Base-by-base conservation (phyloP, 192 early-diverging fungal species). In the Haplosporangium gracile region DNA sequence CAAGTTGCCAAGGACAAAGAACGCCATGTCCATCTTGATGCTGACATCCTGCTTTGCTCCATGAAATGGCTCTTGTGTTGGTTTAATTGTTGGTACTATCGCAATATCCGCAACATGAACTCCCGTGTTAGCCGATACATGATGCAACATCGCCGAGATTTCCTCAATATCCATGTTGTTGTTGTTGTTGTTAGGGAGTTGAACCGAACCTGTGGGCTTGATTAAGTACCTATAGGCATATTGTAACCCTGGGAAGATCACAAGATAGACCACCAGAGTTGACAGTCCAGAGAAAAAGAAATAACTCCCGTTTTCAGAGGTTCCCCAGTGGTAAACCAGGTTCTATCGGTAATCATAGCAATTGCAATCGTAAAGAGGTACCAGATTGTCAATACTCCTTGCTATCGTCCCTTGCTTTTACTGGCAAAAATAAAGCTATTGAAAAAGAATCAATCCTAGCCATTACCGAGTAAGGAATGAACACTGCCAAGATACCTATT, bases 381-480 rank as follows among this genome's bases (percentile, higher is more conserved):
- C 26, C 60, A 65, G 60, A 26, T 72, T 45, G 40, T 72, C 26
- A 45, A 13, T 55, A 32, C 13, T 51, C 18, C 51, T 45, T 13
- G 13, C 43, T 38, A 20, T 20, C 4, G 6, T 3, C 26, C 39
- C 73, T 32, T 20, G 26, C 38, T 11, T 75, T 6, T 22, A n/a
- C 20, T 38, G 5, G 20, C 18, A 51, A 51, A 16, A 51, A 51
- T 51, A 51, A 73, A 32, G 32, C 68, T 15, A 42, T 9, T 29
- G 42, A 40, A 20, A 39, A 75, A 75, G 6, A 32, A 60, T 57
- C 36, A 29, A 32, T 11, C 60, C 10, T 32, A 10, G 18, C 29
- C 24, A 45, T 77, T 71, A 78, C 77, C n/a, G 77, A 39, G 24
- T 53, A 78, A 5, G 77, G 77, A n/a, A 71, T 42, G n/a, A 78